Conservation (phyloP, 305 asterid genomes). For the Fraxinus xanthoxyloides region DNA sequence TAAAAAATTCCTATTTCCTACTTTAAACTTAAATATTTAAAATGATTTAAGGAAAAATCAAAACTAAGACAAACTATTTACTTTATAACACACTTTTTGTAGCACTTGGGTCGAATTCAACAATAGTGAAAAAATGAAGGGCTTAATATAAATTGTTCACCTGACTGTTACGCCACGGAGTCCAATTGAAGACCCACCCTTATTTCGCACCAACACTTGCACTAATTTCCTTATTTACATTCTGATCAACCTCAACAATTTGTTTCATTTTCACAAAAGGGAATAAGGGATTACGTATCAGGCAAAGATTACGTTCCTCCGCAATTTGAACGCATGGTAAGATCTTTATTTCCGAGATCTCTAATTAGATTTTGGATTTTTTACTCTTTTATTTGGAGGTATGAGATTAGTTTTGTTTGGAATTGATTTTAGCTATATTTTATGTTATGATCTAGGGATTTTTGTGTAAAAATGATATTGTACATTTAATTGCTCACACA, state of each 20-base stretch:
- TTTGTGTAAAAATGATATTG: not conserved
- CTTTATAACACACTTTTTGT: no score
- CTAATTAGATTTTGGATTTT: slow-evolving; percentile 7
- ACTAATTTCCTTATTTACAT: not conserved
- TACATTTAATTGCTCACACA: not conserved
- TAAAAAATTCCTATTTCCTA: no score
- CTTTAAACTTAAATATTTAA: no score
- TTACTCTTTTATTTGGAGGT: slow-evolving; percentile 2
- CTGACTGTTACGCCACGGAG: not conserved
- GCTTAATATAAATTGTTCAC: not conserved
- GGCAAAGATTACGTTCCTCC: slow-evolving; percentile 33
- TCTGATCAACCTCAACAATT: not conserved
- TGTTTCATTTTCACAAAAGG: no score
- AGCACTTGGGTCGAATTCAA: not conserved
- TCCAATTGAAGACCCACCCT: not conserved
- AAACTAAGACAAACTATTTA: no score
- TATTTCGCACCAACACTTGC: not conserved
- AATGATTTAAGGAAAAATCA: no score
- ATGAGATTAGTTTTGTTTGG: not conserved
- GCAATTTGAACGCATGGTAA: slow-evolving; percentile 34
- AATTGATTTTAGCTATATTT: not conserved
- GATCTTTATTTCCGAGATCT: not conserved
- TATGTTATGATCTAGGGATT: not conserved
- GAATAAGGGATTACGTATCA: slow-evolving; percentile 38
- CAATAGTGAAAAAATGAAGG: not conserved